Conservation (phyloP, 75 land plant genomes). For the Sequoia sempervirens region DNA sequence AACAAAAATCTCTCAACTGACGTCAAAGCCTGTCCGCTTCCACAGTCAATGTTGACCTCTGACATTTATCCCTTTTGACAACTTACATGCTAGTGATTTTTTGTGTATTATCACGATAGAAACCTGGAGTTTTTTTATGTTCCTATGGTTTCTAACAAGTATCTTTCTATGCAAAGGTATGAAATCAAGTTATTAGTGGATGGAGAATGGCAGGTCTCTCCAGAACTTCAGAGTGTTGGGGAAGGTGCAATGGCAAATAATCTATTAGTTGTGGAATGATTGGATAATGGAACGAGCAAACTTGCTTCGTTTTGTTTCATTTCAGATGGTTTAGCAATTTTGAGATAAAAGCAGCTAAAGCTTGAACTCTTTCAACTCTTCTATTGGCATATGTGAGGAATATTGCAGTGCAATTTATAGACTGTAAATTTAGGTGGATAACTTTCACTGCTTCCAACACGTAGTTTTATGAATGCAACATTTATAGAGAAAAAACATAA, state of each 20-base stretch:
- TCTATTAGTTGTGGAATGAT: slow-evolving; percentile 63
- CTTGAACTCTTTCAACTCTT: background rate
- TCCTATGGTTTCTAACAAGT: background rate
- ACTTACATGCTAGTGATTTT: background rate
- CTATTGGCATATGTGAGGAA: background rate
- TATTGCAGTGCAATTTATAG: background rate
- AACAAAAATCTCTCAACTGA: too few relatives aligned
- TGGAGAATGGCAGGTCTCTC: slow-evolving; percentile 85
- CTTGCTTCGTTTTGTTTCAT: background rate
- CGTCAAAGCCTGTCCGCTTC: too few relatives aligned
- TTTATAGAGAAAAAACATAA: background rate
- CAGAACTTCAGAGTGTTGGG: slow-evolving; percentile 63
- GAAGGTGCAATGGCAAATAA: slow-evolving; percentile 85
- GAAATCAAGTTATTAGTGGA: slow-evolving; percentile 93
- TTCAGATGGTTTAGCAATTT: background rate
- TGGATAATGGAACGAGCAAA: background rate
- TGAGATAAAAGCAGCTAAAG: background rate
- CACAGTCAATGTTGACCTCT: background rate
- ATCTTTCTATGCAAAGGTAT: slow-evolving; percentile 38
- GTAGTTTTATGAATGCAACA: background rate
- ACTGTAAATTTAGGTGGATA: background rate
- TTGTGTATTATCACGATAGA: background rate
- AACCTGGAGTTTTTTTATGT: background rate
- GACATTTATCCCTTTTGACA: background rate
- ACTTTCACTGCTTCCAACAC: too few relatives aligned